Evolutionary conservation across 768 basidiomycete species (phyloP).

Genomic region (Gyrodon lividus): DNA sequence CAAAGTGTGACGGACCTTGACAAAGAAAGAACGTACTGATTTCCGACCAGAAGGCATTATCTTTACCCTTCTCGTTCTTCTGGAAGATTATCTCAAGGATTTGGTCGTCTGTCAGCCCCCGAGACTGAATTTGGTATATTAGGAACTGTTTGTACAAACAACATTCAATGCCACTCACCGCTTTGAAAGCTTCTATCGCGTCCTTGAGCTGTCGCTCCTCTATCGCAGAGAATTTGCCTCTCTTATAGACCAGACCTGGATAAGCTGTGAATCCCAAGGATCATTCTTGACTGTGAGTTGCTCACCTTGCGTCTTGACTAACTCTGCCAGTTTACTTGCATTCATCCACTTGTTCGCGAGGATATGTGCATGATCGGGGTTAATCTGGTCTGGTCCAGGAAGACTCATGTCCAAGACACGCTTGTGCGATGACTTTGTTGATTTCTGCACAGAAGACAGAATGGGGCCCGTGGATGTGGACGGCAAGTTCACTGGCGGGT

Average conservation of each 20-base stretch:
- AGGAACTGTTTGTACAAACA: background rate
- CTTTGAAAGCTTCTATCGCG: slow-evolving; percentile 64
- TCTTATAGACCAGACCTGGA: slow-evolving; percentile 80
- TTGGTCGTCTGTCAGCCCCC: slow-evolving; percentile 52
- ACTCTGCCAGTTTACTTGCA: slow-evolving; percentile 61
- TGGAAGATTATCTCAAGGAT: slow-evolving; percentile 67
- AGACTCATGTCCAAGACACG: slow-evolving; percentile 44
- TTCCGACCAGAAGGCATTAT: slow-evolving; percentile 76
- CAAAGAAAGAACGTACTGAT: slow-evolving; percentile 52
- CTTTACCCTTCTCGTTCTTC: slow-evolving; percentile 56
- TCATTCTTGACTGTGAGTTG: background rate
- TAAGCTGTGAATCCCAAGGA: slow-evolving; percentile 2
- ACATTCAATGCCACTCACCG: slow-evolving; percentile 39
- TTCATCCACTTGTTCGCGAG: slow-evolving; percentile 81
- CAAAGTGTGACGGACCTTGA: background rate
- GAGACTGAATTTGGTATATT: slow-evolving; percentile 37
- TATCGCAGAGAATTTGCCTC: slow-evolving; percentile 81
- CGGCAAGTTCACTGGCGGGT: slow-evolving; percentile 41
- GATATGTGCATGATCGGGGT: slow-evolving; percentile 60
- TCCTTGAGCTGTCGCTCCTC: slow-evolving; percentile 65
- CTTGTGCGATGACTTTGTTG: slow-evolving; percentile 35
- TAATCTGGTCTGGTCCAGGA: slow-evolving; percentile 40
- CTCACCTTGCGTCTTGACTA: slow-evolving; percentile 67
- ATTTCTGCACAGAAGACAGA: slow-evolving; percentile 39
- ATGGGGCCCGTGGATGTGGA: slow-evolving; percentile 41